Evolutionary conservation across 768 basidiomycete species (phyloP).

Genomic region (Leccinum subgranulosum): DNA sequence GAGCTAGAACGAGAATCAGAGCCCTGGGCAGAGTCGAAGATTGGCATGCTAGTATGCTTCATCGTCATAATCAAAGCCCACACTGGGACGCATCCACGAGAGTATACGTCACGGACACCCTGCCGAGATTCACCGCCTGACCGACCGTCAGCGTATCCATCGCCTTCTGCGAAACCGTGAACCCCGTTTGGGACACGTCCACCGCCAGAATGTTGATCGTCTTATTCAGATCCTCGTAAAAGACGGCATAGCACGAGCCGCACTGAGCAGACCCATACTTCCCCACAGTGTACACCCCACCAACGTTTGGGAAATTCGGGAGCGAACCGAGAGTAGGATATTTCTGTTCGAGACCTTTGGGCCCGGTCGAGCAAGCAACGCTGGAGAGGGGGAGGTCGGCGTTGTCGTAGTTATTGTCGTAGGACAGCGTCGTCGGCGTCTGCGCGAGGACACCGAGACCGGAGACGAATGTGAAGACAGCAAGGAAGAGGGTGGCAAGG

Average conservation of each 20-base stretch:
- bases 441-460: conserved; percentile 21
- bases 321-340: conserved; percentile 38
- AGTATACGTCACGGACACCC: conserved; percentile 17
- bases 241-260: conserved; percentile 31
- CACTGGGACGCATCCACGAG: neutral
- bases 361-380: conserved; percentile 39
- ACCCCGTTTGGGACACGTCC: conserved; percentile 44
- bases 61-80: neutral
- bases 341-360: conserved; percentile 35
- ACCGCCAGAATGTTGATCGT: conserved; percentile 53
- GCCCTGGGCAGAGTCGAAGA: neutral
- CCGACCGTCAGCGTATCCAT: conserved; percentile 24
- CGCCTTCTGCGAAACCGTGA: conserved; percentile 32
- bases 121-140: conserved; percentile 13
- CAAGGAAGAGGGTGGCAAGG: conserved; percentile 6
- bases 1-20: neutral
- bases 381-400: conserved; percentile 20
- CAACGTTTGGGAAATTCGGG: conserved; percentile 36
- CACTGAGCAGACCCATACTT: conserved; percentile 25
- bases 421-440: conserved; percentile 30
- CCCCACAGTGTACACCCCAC: conserved; percentile 26
- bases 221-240: conserved; percentile 27
- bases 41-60: neutral
- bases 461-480: conserved; percentile 12
- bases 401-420: conserved; percentile 37